Conservation (phyloP, 352 stramenopile species). For the Pythium scleroteichum region DNA sequence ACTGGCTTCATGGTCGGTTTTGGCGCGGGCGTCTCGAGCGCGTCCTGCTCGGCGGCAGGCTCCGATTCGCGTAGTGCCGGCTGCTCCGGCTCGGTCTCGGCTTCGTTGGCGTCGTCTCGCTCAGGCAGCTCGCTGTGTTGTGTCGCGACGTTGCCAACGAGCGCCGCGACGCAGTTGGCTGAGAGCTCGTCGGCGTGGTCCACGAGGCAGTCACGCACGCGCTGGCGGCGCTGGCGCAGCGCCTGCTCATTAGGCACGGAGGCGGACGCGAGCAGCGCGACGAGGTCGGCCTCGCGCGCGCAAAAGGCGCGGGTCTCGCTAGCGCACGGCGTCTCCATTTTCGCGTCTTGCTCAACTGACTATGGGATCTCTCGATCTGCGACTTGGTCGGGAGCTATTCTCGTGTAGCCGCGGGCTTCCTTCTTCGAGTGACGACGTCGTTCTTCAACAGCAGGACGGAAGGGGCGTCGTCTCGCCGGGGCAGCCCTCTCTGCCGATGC, state of each 20-base stretch:
- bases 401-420: background rate
- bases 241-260: constrained; percentile 35
- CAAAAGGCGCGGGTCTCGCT: constrained; percentile 45
- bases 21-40: background rate
- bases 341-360: constrained; percentile 4
- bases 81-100: background rate
- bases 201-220: constrained; percentile 55
- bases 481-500: background rate
- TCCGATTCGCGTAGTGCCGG: background rate
- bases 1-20: background rate
- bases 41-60: background rate
- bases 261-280: constrained; percentile 48
- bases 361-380: background rate
- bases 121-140: constrained; percentile 17
- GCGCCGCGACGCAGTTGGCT: constrained; percentile 44
- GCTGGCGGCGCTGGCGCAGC: constrained; percentile 40
- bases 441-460: background rate
- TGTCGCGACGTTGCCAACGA: constrained; percentile 34
- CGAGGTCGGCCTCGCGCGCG: constrained; percentile 45
- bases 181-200: constrained; percentile 55
- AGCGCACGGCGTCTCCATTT: constrained; percentile 17
- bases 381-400: too few relatives aligned
- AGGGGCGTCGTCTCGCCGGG: background rate
- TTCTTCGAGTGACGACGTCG: constrained; percentile 4
- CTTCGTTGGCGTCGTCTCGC: constrained; percentile 7